These are phyloP conservation scores for Rubia yunnanensis DNA, from an alignment of 257 asterid genomes.

Conservation along the genomic window DNA sequence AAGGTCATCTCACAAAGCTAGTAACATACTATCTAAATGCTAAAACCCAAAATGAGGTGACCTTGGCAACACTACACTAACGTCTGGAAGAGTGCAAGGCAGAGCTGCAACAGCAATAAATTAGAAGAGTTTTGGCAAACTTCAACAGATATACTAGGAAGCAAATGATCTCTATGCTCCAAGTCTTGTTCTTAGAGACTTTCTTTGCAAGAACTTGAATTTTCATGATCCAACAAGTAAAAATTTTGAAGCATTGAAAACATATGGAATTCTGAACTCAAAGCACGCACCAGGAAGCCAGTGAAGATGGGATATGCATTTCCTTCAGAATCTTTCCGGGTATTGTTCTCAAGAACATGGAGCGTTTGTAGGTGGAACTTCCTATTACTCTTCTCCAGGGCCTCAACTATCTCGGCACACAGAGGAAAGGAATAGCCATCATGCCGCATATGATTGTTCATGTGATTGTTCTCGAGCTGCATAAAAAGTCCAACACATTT, in stretches of 20 bases:
- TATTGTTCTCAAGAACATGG: constrained; percentile 75
- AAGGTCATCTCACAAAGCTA: background rate
- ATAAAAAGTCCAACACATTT: constrained; percentile 23
- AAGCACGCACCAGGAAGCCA: constrained; percentile 68
- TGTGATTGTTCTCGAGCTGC: constrained; percentile 35
- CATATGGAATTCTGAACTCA: constrained; percentile 13
- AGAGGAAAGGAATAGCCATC: constrained; percentile 69
- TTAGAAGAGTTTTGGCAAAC: background rate
- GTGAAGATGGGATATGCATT: constrained; percentile 59
- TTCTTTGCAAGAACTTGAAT: background rate
- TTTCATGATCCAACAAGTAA: background rate
- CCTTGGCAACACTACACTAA: background rate
- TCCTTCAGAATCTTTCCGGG: constrained; percentile 65
- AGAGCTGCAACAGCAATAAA: background rate
- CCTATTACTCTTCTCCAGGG: constrained; percentile 43
- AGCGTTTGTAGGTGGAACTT: constrained; percentile 66
- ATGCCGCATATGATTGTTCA: constrained; percentile 14
- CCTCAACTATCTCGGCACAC: constrained; percentile 67
- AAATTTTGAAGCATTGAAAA: background rate
- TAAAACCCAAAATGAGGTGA: background rate
- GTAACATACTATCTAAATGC: background rate
- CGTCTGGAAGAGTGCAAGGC: background rate
- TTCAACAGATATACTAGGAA: background rate
- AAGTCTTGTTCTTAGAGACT: background rate
- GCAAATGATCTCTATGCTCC: background rate